Conservation (phyloP, 768 basidiomycete genomes). For the Phylloporus arenicola region DNA sequence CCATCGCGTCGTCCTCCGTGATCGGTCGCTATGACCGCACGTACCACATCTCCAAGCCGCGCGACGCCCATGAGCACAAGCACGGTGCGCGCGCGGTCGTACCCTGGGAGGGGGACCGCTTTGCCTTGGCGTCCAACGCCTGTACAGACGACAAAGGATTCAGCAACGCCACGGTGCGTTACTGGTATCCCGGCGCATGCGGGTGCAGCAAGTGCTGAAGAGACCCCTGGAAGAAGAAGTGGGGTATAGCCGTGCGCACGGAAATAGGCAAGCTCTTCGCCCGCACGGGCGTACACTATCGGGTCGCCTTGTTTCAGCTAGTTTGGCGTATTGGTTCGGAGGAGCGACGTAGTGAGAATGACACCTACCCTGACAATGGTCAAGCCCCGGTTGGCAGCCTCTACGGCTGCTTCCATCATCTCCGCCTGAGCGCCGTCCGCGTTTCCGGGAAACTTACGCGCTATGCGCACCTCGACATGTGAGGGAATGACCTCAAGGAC, state of each 20-base stretch:
- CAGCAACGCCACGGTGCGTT: constrained; percentile 92
- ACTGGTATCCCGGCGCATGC: constrained; percentile 88
- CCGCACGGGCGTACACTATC: constrained; percentile 87
- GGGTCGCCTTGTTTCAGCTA: constrained; percentile 98
- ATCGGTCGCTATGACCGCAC: constrained; percentile 41
- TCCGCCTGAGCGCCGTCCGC: constrained; percentile 92
- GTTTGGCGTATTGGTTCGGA: not conserved
- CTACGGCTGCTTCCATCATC: constrained; percentile 88
- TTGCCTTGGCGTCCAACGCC: constrained; percentile 88
- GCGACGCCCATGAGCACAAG: constrained; percentile 96
- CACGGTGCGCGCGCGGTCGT: constrained; percentile 75
- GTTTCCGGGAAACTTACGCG: constrained; percentile 96
- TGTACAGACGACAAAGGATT: constrained; percentile 85
- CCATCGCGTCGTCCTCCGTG: constrained; percentile 44
- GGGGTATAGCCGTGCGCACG: constrained; percentile 79
- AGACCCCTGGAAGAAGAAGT: constrained; percentile 83
- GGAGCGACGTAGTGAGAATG: not conserved
- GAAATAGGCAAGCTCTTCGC: constrained; percentile 94
- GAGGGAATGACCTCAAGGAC: constrained; percentile 82
- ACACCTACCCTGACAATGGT: constrained; percentile 78
- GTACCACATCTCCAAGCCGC: constrained; percentile 65
- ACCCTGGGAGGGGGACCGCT: constrained; percentile 79
- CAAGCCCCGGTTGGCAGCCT: constrained; percentile 71
- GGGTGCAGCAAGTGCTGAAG: constrained; percentile 86
- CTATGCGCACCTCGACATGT: constrained; percentile 72